Conservation (phyloP, 192 early-diverging fungal species). For the Geranomyces michiganensis region DNA sequence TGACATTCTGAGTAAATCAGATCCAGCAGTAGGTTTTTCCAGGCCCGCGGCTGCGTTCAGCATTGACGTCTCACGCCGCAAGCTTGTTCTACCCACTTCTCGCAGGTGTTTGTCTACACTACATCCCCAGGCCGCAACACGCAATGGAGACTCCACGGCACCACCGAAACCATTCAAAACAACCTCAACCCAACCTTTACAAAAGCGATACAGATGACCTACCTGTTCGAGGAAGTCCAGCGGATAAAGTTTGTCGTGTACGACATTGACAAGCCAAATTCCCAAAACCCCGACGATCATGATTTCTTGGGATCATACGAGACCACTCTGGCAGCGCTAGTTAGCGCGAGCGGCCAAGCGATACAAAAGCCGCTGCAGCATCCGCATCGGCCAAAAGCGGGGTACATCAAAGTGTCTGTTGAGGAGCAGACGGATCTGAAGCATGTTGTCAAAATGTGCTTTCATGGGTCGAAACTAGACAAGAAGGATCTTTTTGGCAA, state of each 20-base stretch:
- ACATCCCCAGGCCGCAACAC: background rate
- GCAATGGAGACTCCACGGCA: constrained; percentile 29
- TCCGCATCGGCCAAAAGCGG: constrained; percentile 37
- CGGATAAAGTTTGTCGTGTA: constrained; percentile 39
- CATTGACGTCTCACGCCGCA: background rate
- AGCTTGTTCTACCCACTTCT: background rate
- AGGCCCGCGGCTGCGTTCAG: too few relatives aligned
- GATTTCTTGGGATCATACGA: constrained; percentile 43
- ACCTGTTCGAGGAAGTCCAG: constrained; percentile 49
- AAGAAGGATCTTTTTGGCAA: constrained; percentile 42
- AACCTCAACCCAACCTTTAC: constrained; percentile 53
- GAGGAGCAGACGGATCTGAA: constrained; percentile 41
- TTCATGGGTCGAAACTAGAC: constrained; percentile 22
- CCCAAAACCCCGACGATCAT: constrained; percentile 32
- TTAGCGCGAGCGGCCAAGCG: constrained; percentile 3
- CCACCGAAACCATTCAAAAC: constrained; percentile 52
- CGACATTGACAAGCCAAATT: constrained; percentile 42
- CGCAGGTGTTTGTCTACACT: constrained; percentile 15
- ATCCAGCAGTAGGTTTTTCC: background rate
- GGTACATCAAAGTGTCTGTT: constrained; percentile 48
- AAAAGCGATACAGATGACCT: constrained; percentile 44
- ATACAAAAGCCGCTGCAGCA: constrained; percentile 41
- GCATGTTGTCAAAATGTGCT: constrained; percentile 43
- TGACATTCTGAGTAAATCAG: constrained; percentile 19
- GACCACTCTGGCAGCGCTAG: constrained; percentile 37